phyloP scores from a whole-genome alignment of 306 rosid genomes.

The Rubus parviflorus region DNA sequence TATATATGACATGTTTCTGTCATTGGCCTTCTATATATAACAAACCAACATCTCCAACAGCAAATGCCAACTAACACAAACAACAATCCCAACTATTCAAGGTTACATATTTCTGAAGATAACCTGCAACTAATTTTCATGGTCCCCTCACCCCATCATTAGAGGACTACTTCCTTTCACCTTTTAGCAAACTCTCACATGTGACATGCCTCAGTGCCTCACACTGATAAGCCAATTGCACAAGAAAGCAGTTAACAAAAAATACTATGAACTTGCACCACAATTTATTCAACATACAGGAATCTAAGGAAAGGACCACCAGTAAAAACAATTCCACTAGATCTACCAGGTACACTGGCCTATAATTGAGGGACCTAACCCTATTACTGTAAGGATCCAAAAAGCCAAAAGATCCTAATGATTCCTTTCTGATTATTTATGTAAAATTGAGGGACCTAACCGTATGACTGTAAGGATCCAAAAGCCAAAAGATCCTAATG shows the following conservation, averaged over 20 bases:
- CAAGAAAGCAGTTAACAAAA: neutral
- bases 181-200: neutral
- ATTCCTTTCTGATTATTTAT: neutral
- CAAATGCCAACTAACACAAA: neutral
- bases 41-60: neutral
- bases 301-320: conserved; percentile 7
- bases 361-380: neutral
- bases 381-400: neutral
- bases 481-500: neutral
- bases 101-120: neutral
- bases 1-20: neutral
- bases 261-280: conserved; percentile 4
- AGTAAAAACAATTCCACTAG: conserved; percentile 1
- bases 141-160: conserved; percentile 13
- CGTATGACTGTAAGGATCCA: neutral
- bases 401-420: neutral
- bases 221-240: neutral
- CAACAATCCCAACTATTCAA: neutral
- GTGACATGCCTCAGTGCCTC: too few relatives aligned
- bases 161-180: neutral
- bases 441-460: neutral
- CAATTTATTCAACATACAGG: neutral
- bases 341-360: neutral
- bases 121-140: neutral
- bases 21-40: neutral